These are phyloP conservation scores for Penicillium flavigenum DNA, from an alignment of 495 filamentous ascomycete genomes.

Conservation along the genomic window DNA sequence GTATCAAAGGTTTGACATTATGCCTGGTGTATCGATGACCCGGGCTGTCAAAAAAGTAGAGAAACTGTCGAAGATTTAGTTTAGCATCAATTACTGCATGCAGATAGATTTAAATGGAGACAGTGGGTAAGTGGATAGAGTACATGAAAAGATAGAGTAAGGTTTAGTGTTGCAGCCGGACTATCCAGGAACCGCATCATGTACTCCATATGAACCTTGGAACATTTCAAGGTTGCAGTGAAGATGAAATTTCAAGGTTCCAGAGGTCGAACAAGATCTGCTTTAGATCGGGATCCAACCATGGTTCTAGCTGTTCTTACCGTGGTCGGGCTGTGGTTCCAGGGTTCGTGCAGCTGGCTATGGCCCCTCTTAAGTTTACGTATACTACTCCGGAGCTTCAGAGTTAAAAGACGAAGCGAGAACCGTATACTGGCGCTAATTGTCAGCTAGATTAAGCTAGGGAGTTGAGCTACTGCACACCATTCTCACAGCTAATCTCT, in stretches of 20 bases:
- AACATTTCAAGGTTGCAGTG: conserved; percentile 1
- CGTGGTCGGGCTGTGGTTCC: background rate
- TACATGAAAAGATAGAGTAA: conserved; percentile 3
- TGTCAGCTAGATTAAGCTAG: background rate
- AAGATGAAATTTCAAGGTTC: background rate
- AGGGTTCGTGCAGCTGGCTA: background rate
- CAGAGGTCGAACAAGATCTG: conserved; percentile 1
- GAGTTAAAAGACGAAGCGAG: background rate
- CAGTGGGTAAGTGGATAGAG: background rate
- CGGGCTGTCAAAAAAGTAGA: background rate
- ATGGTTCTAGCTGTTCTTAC: background rate
- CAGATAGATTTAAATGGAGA: background rate
- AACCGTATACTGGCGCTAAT: background rate
- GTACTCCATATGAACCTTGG: background rate
- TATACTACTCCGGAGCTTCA: too few species aligned
- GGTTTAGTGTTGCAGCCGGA: conserved; percentile 5
- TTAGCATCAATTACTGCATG: background rate
- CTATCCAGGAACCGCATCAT: conserved; percentile 5
- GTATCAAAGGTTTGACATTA: background rate
- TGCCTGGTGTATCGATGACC: background rate
- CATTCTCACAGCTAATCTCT: conserved; percentile 2
- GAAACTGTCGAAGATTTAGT: background rate
- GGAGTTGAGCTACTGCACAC: conserved; percentile 4
- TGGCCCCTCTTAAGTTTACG: too few species aligned
- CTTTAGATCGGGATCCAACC: conserved; percentile 1